Percentiles rank a stretch among this genome's conserved stretches.
Conservation (phyloP, 768 basidiomycete genomes). For the Suillus placidus region DNA sequence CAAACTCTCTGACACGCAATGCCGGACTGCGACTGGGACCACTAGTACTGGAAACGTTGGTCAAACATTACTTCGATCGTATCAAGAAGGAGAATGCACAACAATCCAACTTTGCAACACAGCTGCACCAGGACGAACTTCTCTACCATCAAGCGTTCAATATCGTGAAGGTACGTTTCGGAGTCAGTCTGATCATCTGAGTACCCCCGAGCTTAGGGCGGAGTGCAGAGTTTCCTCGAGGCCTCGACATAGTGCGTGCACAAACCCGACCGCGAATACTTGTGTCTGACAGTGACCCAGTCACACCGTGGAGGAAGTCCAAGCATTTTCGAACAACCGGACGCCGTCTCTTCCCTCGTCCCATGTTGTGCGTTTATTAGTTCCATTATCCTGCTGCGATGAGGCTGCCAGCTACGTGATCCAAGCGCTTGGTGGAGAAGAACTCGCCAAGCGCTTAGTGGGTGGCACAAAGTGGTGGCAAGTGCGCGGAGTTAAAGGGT, state of each 20-base stretch:
- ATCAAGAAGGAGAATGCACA: slow-evolving; percentile 46
- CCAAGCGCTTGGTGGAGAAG: slow-evolving; percentile 82
- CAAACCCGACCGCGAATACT: background rate
- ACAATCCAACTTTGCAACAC: slow-evolving; percentile 44
- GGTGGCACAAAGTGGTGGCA: slow-evolving; percentile 99
- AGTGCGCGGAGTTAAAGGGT: slow-evolving; percentile 83
- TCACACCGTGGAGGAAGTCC: slow-evolving; percentile 85
- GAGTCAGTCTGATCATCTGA: background rate
- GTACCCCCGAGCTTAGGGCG: background rate
- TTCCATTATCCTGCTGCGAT: slow-evolving; percentile 78
- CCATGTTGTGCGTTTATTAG: slow-evolving; percentile 65
- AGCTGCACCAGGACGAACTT: slow-evolving; percentile 70
- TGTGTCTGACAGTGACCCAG: slow-evolving; percentile 38
- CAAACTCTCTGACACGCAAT: slow-evolving; percentile 63
- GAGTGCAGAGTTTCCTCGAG: slow-evolving; percentile 68
- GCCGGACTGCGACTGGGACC: slow-evolving; percentile 71
- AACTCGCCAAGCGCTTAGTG: slow-evolving; percentile 65
- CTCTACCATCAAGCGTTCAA: slow-evolving; percentile 82
- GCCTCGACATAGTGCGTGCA: slow-evolving; percentile 63
- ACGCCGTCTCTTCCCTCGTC: slow-evolving; percentile 88
- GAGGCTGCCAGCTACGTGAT: slow-evolving; percentile 75
- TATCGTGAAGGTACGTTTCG: slow-evolving; percentile 62
- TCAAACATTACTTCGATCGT: slow-evolving; percentile 83
- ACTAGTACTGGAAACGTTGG: slow-evolving; percentile 71
- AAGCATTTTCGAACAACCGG: slow-evolving; percentile 74